Evolutionary conservation across 306 rosid species (phyloP).

Genomic region (Hippophae rhamnoides): DNA sequence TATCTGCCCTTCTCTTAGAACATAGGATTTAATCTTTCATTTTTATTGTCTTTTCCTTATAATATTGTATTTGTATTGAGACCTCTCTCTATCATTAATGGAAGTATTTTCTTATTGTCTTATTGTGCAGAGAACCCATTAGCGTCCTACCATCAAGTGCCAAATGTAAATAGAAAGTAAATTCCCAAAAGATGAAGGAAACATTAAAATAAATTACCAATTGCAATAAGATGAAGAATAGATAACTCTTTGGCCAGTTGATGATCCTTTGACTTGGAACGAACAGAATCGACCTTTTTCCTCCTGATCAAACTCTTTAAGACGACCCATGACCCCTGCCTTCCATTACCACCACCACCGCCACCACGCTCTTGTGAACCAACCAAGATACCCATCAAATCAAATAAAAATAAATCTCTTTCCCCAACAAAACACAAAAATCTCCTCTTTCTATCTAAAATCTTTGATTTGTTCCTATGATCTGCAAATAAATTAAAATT

Average conservation of each 20-base stretch:
- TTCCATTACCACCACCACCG: conserved; percentile 24
- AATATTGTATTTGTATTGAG: too few species aligned
- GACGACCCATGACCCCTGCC: conserved; percentile 35
- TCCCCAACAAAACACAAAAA: too few species aligned
- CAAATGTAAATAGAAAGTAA: not conserved
- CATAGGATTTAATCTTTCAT: too few species aligned
- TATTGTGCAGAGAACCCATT: not conserved
- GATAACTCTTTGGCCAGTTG: conserved; percentile 77
- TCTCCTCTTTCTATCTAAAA: too few species aligned
- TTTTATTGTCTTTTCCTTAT: too few species aligned
- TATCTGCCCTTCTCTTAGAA: too few species aligned
- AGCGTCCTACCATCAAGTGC: not conserved
- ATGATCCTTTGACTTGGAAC: conserved; percentile 18
- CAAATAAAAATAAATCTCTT: conserved; percentile 1
- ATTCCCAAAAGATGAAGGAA: not conserved
- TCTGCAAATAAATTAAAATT: too few species aligned
- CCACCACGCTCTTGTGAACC: conserved; percentile 31
- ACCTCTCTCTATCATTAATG: too few species aligned
- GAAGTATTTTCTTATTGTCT: too few species aligned
- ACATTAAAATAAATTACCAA: conserved; percentile 37
- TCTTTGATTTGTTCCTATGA: too few species aligned
- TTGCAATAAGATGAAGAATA: conserved; percentile 60
- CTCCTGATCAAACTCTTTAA: conserved; percentile 48
- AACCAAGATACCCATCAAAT: conserved; percentile 45
- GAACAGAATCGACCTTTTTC: conserved; percentile 68